Conservation (phyloP, 202 grass and related monocot genomes). For the Musa balbisiana region DNA sequence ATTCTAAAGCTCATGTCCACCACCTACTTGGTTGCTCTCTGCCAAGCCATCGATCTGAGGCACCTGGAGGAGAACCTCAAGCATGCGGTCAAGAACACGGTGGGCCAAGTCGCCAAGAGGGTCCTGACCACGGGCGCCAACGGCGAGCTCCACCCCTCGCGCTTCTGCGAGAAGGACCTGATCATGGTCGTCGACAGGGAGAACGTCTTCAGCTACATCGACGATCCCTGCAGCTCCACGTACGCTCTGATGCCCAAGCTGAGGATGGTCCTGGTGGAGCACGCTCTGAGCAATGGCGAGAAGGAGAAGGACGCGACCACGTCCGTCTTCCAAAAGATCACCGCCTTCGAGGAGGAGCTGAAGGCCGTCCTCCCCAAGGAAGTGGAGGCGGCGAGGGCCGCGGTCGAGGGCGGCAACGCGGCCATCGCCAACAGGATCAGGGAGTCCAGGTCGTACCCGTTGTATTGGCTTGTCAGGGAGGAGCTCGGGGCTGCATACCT, state of each 20-base stretch:
- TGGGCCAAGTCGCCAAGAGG: slow-evolving; percentile 2
- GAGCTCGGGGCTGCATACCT: slow-evolving; percentile 8
- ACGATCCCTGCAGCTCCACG: slow-evolving; percentile 16
- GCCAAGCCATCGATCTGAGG: slow-evolving; percentile 16
- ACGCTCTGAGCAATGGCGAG: slow-evolving; percentile 7
- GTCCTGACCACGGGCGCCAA: slow-evolving; percentile 10
- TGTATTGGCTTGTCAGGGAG: slow-evolving; percentile 10
- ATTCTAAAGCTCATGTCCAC: slow-evolving; percentile 19
- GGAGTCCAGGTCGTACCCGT: slow-evolving; percentile 10
- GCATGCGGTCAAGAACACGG: slow-evolving; percentile 3
- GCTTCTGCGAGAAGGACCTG: slow-evolving; percentile 21
- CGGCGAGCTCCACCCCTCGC: slow-evolving; percentile 9
- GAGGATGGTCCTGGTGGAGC: slow-evolving; percentile 10
- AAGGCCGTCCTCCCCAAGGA: slow-evolving; percentile 7
- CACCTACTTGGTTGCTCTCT: slow-evolving; percentile 16
- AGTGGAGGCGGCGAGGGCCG: slow-evolving; percentile 3
- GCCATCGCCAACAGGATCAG: slow-evolving; percentile 10
- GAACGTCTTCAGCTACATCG: slow-evolving; percentile 6
- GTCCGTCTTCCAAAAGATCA: slow-evolving; percentile 17
- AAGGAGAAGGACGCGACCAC: slow-evolving; percentile 4
- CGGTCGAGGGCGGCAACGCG: background rate
- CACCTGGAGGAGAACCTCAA: slow-evolving; percentile 11
- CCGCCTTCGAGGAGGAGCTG: slow-evolving; percentile 10
- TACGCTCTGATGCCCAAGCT: slow-evolving; percentile 9
- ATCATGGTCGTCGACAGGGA: slow-evolving; percentile 9